Evolutionary conservation across 2,329 filamentous ascomycete genomes (phyloP), one percentile per base, ranked within the genome.

Genomic region (Fusarium clavum): DNA sequence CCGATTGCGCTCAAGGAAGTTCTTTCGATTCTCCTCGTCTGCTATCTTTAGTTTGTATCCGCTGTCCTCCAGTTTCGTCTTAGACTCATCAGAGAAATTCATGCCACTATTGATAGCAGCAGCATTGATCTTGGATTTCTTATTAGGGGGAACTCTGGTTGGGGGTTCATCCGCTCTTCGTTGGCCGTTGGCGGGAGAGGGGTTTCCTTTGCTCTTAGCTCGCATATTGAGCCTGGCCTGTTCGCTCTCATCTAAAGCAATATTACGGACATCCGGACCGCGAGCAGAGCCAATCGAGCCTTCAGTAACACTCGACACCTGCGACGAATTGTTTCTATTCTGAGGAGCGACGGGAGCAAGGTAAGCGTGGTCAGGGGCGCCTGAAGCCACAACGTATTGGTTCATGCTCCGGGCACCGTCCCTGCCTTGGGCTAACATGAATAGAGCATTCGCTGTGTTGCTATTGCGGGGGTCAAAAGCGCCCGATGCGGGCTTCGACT

Each of bases 401-500:
- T 49, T 38, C 8, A 20, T 24, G 14, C 47, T 14, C 20, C 24
- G 30, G 47, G 30, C 14, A 38, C 20, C 12, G 30, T 49, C 14
- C 20, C 47, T 13, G 14, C 47, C 30, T 49, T 20, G 30, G 47
- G 47, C 47, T 20, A 49, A 34, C 29, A 49, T 49, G 18, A 44
- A 24, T 44, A 24, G 16, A 44, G 38, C 38, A 27, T 27, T 27
- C 27, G 27, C 27, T 27, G 27, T 27, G 27, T 51, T 29, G 74
- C 95, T 97, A 53, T 97, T 94, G 80, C 97, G 94, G 43, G 94
- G 92, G 63, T 94, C 91, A 76, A 94, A 97, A 5, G 90, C 87
- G 57, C 93, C 91, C 1, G 86, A 80, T 3, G 83, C 77, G 14
- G 86, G 81, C 73, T 85, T 88, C 12, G 80, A 58, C 70, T 87